These are phyloP conservation scores for Lachancea cidri DNA, from an alignment of 805 yeast species.

Conservation along the genomic window DNA sequence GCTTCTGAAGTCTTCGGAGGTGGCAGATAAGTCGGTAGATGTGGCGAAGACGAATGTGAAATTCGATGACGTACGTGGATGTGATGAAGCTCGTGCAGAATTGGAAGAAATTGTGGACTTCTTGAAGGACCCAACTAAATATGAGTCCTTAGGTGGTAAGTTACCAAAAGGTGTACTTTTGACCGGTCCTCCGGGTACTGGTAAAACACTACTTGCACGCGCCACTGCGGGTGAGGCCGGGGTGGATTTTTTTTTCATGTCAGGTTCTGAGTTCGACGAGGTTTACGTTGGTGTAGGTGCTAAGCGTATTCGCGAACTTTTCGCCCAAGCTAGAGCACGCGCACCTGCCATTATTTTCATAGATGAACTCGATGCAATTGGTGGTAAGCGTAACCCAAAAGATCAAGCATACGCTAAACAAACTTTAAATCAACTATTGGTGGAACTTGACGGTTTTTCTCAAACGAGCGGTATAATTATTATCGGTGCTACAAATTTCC, in stretches of 20 bases:
- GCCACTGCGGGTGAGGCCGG: conserved; percentile 98
- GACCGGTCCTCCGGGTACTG: conserved; percentile 99
- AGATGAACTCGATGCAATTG: conserved; percentile 98
- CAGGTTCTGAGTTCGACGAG: conserved; percentile 97
- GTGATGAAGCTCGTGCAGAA: conserved; percentile 97
- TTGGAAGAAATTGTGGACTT: conserved; percentile 97
- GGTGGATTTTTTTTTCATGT: conserved; percentile 96
- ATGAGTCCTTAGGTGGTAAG: conserved; percentile 95
- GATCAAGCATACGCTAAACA: conserved; percentile 98
- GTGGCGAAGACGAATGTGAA: conserved; percentile 80
- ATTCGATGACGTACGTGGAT: conserved; percentile 93
- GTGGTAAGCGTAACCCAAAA: conserved; percentile 94
- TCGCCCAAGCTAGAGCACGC: conserved; percentile 86
- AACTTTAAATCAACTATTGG: conserved; percentile 90
- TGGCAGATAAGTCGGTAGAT: conserved; percentile 74
- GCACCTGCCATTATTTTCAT: conserved; percentile 97
- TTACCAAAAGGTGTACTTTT: conserved; percentile 94
- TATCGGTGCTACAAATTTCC: conserved; percentile 98
- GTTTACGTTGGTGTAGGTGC: conserved; percentile 99
- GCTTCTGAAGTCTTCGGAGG: conserved; percentile 59
- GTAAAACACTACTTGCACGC: conserved; percentile 91
- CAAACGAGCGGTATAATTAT: conserved; percentile 91
- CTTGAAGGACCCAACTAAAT: conserved; percentile 90
- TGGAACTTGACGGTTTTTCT: conserved; percentile 92
- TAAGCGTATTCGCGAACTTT: conserved; percentile 90